Percentiles rank a stretch among this genome's conserved stretches.
These are phyloP conservation scores for Xylaria sp. DNA, from an alignment of 2,329 filamentous ascomycete genomes.

Conservation along the genomic window DNA sequence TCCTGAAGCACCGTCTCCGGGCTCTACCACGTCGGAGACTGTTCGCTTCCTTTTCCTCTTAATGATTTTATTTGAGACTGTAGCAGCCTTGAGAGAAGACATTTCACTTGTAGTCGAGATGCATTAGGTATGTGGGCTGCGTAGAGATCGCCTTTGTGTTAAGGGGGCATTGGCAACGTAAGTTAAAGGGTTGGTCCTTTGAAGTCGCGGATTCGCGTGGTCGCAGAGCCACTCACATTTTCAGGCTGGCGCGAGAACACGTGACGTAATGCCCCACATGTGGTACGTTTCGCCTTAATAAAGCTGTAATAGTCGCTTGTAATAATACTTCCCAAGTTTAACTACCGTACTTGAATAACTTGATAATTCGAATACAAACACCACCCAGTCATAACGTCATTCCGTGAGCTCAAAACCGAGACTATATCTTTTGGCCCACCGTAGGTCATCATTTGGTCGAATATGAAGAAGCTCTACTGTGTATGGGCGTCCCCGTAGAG, in stretches of 20 bases:
- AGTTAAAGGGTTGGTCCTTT: not conserved
- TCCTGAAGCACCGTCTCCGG: slow-evolving; percentile 16
- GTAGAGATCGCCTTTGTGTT: not conserved
- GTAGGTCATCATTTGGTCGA: too few relatives aligned
- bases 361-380: too few relatives aligned
- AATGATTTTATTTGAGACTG: slow-evolving; percentile 55
- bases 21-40: slow-evolving; percentile 39
- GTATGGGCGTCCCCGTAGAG: too few relatives aligned
- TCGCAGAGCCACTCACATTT: not conserved
- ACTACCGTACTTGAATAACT: too few relatives aligned
- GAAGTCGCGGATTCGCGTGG: slow-evolving; percentile 15
- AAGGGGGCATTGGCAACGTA: not conserved
- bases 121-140: slow-evolving; percentile 37
- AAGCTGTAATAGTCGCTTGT: too few relatives aligned
- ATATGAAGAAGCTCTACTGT: too few relatives aligned
- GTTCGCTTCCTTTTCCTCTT: slow-evolving; percentile 54
- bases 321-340: too few relatives aligned
- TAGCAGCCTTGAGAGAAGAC: slow-evolving; percentile 59
- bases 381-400: too few relatives aligned
- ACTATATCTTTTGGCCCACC: too few relatives aligned
- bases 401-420: too few relatives aligned
- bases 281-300: too few relatives aligned
- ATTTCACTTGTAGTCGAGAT: slow-evolving; percentile 50
- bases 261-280: slow-evolving; percentile 25
- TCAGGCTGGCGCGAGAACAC: slow-evolving; percentile 30